Evolutionary conservation across 169 alveolate species (phyloP).

Genomic region (Theileria equi): DNA sequence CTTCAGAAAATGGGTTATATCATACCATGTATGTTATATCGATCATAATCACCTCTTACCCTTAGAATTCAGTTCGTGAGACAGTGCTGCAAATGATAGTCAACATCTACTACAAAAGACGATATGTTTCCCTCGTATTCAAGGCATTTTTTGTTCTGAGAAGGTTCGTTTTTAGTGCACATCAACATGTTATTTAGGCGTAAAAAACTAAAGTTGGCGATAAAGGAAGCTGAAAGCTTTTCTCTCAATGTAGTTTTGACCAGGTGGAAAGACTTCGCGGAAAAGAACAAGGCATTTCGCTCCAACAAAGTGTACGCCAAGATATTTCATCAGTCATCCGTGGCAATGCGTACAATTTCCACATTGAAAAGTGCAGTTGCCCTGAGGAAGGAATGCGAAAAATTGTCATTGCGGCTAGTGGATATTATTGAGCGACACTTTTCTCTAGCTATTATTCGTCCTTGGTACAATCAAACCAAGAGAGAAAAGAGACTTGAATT

Average conservation of each 20-base stretch:
- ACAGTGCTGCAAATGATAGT: not conserved
- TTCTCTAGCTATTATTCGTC: not conserved
- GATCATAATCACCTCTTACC: not conserved
- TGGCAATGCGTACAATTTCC: not conserved
- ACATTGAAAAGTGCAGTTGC: not conserved
- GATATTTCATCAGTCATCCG: not conserved
- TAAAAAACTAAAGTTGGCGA: not conserved
- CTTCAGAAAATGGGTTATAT: not conserved
- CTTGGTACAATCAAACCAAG: not conserved
- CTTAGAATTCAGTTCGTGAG: not conserved
- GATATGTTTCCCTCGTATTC: not conserved
- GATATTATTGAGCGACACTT: not conserved
- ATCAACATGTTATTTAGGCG: not conserved
- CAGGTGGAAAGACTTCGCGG: not conserved
- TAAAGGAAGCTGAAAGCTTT: constrained; percentile 1
- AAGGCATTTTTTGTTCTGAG: not conserved
- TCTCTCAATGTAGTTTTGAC: not conserved
- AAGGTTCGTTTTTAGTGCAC: not conserved
- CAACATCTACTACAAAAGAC: not conserved
- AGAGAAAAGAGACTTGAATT: constrained; percentile 4
- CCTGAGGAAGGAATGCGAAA: not conserved
- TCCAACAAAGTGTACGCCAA: constrained; percentile 5
- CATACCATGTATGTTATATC: constrained; percentile 1
- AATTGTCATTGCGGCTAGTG: not conserved
- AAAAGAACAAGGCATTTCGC: not conserved